Evolutionary conservation across 108 stramenopile genomes (phyloP), one percentile per base, ranked within the genome.

Genomic region (Nitzschia inconspicua): DNA sequence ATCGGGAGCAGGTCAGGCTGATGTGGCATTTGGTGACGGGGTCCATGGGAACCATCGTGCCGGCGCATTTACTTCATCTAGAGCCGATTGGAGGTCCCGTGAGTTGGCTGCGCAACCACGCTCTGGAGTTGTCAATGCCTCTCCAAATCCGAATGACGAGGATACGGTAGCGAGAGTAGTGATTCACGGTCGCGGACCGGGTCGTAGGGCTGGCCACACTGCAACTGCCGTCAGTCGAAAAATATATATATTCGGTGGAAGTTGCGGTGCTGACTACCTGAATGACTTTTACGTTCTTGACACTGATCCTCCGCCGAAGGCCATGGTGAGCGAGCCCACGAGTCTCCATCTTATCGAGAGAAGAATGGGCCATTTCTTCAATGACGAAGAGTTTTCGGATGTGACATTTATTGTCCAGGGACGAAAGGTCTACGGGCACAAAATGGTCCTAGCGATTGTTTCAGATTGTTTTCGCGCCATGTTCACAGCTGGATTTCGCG

Each of bases 341-440:
- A 78, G 84, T 54, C 53, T 85, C 14, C 71, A 83, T 28, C 66
- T 93, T 10, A 61, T 91, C 18, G 74, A 81, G 46, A 56, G 76
- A 22, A 71, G 83, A 23, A 63, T 97, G 7, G 54, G 77, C 4
- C 82, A 93, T 51, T 94, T 86, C 65, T 89, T 76, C 65, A 86
- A 95, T 49, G 71, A 88, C 44, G 52, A 54, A 54, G 88, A 91
- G 53, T 95, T 97, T 54, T 79, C 88, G 0, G 95, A 95, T 56
- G 93, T 95, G 10, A 93, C 85, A 8, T 95, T 97, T 66, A 26
- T 97, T 4, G 95, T 97, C 0, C 92, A 95, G 63, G 93, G 90
- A 3, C 75, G 65, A 44, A 63, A 65, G 43, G 79, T 97, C 5
- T 83, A 80, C 55, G 96, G 84, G 25, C 96, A 97, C 75, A 87